Base-by-base conservation (phyloP, 1,139 yeast species). In the Pichia sp. region DNA sequence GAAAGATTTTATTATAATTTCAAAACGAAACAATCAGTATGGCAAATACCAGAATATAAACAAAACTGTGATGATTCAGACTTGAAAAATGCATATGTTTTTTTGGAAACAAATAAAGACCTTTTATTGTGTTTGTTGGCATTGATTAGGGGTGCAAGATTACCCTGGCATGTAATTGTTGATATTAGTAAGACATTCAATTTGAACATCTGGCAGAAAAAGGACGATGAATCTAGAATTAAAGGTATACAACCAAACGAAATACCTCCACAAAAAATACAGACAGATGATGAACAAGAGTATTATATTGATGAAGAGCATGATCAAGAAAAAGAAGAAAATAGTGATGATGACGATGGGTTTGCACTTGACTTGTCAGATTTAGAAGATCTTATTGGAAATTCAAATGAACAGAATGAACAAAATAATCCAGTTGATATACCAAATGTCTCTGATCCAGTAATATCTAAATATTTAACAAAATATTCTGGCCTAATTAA, bases 141-240 rank as follows among this genome's bases (percentile, higher is more conserved):
- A 0, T 64, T 70, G 36, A 73, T 79, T 5, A 65, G 83, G 36
- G 83, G 83, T 0, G 60, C 73, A 38, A 53, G 60, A n/a, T 54
- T 70, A 11, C 29, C 19, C 2, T 13, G 19, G 38, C 5, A 16
- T n/a, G 36, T 45, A 3, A 25, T 34, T 6, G 11, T 3, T 34
- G 33, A 45, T 22, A 14, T 34, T 27, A 18, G 16, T 6, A 28
- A 14, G 19, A 29, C 8, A 3, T 22, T 44, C 19, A 44, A 39
- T 14, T 39, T 39, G 29, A 14, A 22, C 14, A 11, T 39, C 5
- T 13, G 13, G 5, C 11, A 22, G 7, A 34, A 30, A n/a, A 38
- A 18, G 51, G 25, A 5, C 38, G 41, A 11, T 39, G n/a, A n/a
- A 4, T 7, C 46, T 10, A 25, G 2, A n/a, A 16, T 4, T 14